Percentiles rank a stretch among this genome's conserved stretches.
Conservation (phyloP, 2,329 filamentous ascomycete genomes). For the Rhinocladiella mackenziei region DNA sequence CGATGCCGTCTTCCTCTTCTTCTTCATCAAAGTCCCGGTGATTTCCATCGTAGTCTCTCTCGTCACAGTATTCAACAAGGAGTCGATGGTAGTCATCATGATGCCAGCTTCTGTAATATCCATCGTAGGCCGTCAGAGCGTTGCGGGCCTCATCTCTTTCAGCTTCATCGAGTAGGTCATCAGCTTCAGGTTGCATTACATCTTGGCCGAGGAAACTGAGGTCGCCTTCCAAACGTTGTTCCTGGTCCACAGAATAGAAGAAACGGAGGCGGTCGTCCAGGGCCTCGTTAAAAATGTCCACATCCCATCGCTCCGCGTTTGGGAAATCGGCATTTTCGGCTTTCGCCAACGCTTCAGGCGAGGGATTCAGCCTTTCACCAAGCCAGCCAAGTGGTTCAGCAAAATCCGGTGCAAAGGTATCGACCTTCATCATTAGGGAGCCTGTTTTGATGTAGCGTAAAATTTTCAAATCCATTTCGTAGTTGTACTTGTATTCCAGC, state of each 20-base stretch:
- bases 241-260: neutral
- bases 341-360: conserved; percentile 1
- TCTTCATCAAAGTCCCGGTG: no score
- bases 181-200: neutral
- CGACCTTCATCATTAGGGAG: neutral
- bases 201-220: neutral
- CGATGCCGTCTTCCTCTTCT: no score
- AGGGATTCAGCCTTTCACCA: conserved; percentile 5
- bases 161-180: neutral
- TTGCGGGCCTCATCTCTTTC: neutral
- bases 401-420: conserved; percentile 3
- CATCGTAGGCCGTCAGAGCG: neutral
- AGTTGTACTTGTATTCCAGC: conserved; percentile 1
- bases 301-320: neutral
- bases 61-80: neutral
- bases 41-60: no score
- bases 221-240: neutral
- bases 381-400: conserved; percentile 5
- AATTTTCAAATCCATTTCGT: conserved; percentile 8
- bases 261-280: neutral
- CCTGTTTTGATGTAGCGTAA: conserved; percentile 1
- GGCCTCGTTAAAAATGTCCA: conserved; percentile 4
- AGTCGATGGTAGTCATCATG: conserved; percentile 3
- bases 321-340: neutral
- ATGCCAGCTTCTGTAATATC: neutral